phyloP scores from a whole-genome alignment of 768 basidiomycete genomes.

The Boletus rufocinnamomeus region DNA sequence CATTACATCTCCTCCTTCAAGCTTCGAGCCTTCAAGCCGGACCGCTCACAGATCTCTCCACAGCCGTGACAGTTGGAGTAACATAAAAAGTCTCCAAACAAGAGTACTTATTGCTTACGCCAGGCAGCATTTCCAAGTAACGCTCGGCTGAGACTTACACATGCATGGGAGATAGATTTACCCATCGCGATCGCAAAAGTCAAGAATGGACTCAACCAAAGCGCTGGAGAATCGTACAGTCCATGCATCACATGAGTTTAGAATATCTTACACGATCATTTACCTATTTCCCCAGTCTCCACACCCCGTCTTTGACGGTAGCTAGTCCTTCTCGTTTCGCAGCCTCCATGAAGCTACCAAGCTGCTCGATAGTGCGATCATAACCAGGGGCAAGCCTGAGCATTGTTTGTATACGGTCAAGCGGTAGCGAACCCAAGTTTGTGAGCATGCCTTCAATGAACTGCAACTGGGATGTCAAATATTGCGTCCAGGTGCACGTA shows the following conservation, averaged over 20 bases:
- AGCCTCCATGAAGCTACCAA: constrained; percentile 78
- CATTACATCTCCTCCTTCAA: no score
- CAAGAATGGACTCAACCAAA: neutral
- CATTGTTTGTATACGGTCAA: constrained; percentile 89
- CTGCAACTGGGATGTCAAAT: constrained; percentile 37
- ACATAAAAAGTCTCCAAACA: neutral
- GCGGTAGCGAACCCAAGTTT: constrained; percentile 72
- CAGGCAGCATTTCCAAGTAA: neutral
- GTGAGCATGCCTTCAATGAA: constrained; percentile 93
- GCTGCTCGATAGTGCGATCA: constrained; percentile 76
- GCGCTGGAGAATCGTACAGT: neutral
- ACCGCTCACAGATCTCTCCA: neutral
- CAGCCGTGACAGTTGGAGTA: neutral
- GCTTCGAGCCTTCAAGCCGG: no score
- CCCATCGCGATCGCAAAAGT: neutral
- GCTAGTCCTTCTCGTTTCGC: constrained; percentile 78
- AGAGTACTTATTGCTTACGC: neutral
- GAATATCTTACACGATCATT: neutral
- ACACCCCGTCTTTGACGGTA: constrained; percentile 65
- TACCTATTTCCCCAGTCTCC: constrained; percentile 49
- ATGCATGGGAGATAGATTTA: neutral
- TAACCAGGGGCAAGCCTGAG: constrained; percentile 83
- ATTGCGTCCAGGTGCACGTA: neutral
- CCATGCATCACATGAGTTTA: neutral
- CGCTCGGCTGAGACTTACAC: no score